Base-by-base conservation (phyloP, 768 basidiomycete genomes). In the Hericium rajendrae region DNA sequence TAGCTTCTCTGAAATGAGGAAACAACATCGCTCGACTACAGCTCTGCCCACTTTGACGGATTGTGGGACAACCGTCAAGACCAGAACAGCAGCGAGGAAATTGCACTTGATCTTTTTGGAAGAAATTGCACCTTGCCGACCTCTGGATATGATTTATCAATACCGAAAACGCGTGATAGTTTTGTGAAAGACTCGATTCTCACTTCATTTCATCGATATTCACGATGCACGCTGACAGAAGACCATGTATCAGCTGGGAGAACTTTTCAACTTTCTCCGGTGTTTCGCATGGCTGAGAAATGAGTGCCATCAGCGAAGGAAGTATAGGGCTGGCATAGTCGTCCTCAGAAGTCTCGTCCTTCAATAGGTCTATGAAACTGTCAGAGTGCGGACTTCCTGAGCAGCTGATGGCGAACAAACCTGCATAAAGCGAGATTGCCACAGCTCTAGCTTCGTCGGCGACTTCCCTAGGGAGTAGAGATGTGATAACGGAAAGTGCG, bases 201-300 rank as follows among this genome's bases (percentile, higher is more conserved):
- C 53, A 93, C 93, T 93, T 81, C 87, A 97, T 93, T 59, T 86
- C 89, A 65, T 97, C 94, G 22, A 97, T 78, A 66, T 95, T 89
- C 51, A 85, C 73, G 38, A 97, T 71, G 65, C 91, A 93, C 0
- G 86, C 79, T 0, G 91, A 94, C n/a, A 97, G 72, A 18, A 97
- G 70, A 18, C 90, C 89, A 66, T 95, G 88, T 0, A 90, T 71
- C 15, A 87, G 68, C 5, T 78, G 78, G 13, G 76, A 76, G 63
- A 84, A 91, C 15, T 71, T 76, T 49, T 76, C 74, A 16, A 73
- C 61, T 20, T 74, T 70, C 49, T 71, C 69, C 43, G 20, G 43
- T 6, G 75, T 69, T 6, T 32, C 32, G 32, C 32, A 32, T 4
- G 76, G 78, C 48, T 80, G 71, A 48, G 85, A 82, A 15, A 94